Base-by-base conservation (phyloP, 2,329 filamentous ascomycete genomes). In the Arthrobotrys musiformis region DNA sequence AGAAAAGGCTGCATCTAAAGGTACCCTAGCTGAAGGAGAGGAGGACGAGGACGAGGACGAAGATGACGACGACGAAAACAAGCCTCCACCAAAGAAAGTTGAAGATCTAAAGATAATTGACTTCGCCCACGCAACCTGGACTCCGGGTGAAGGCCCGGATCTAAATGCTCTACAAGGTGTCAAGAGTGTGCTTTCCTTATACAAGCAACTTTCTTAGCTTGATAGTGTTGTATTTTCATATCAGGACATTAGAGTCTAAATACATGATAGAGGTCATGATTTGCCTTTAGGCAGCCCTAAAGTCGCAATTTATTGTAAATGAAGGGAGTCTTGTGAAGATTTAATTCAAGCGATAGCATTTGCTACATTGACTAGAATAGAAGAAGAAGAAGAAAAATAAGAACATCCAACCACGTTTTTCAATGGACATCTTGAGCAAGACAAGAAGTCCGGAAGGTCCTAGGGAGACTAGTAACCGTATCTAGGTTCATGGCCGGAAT, bases 91-190 rank as follows among this genome's bases (percentile, higher is more conserved):
- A 9, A 91, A 91, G 0, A 90, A 90, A 80, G 88, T 97, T 48
- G 93, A 91, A 81, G 88, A 89, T 11, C 86, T 97, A 60, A 95
- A 94, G 82, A 87, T 99, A 79, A 99, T 99, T 80, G 95, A 99
- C 83, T 99, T 99, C 86, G 95, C 95, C 0, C 95, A 99, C 84
- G 95, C 95, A 9, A 85, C 86, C 60, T 98, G 91, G 90, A 91
- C 89, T 0, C 91, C 92, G 0, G 93, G 93, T 0, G 85, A 91
- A 81, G 94, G 94, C 0, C 91, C 92, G 0, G 95, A 99, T 82
- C 91, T 97, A 84, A 98, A 98, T 82, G 85, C 88, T 13, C 85
- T 97, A 33, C 85, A 85, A 37, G 94, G 94, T 0, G 89, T 97
- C 78, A 86, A 90, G 82, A 94, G 88, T 82, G 85, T 94, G 4